These are phyloP conservation scores for Lignosus rhinocerotis DNA, from an alignment of 1,284 basidiomycete genomes.

Conservation along the genomic window DNA sequence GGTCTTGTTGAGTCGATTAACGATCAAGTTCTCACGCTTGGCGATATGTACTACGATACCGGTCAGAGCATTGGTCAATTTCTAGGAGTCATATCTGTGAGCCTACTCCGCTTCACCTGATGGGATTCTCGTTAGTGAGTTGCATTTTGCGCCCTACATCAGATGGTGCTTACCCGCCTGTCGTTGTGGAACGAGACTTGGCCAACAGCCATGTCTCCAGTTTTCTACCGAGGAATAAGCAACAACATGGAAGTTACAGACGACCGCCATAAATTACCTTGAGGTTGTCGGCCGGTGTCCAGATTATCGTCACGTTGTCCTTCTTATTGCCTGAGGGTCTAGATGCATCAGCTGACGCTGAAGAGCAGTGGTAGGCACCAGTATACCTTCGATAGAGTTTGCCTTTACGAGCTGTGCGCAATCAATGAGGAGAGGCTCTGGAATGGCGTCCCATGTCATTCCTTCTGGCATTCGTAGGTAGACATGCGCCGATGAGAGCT, in stretches of 20 bases:
- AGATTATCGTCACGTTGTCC: conserved; percentile 91
- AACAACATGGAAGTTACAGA: not conserved
- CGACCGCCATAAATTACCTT: conserved; percentile 54
- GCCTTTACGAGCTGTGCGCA: conserved; percentile 96
- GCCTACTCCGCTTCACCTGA: conserved; percentile 77
- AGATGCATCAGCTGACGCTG: conserved; percentile 2
- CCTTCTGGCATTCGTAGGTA: conserved; percentile 84
- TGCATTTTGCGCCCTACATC: not conserved
- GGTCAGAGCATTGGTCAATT: not conserved
- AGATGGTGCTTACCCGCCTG: conserved; percentile 57
- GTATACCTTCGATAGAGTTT: conserved; percentile 91
- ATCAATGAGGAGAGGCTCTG: conserved; percentile 77
- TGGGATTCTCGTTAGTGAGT: not conserved
- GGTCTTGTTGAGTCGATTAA: conserved; percentile 96
- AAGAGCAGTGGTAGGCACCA: not conserved
- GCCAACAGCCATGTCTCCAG: conserved; percentile 94
- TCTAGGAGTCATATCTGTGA: not conserved
- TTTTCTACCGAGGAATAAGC: conserved; percentile 62
- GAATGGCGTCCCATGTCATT: conserved; percentile 89
- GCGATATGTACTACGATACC: conserved; percentile 63
- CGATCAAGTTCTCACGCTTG: conserved; percentile 85
- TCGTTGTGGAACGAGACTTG: conserved; percentile 94
- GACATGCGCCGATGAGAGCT: conserved; percentile 92
- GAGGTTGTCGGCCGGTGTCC: conserved; percentile 87
- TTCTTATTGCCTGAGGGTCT: conserved; percentile 84